Conservation (phyloP, 805 yeast genomes). For the Nakazawaea ishiwadae region DNA sequence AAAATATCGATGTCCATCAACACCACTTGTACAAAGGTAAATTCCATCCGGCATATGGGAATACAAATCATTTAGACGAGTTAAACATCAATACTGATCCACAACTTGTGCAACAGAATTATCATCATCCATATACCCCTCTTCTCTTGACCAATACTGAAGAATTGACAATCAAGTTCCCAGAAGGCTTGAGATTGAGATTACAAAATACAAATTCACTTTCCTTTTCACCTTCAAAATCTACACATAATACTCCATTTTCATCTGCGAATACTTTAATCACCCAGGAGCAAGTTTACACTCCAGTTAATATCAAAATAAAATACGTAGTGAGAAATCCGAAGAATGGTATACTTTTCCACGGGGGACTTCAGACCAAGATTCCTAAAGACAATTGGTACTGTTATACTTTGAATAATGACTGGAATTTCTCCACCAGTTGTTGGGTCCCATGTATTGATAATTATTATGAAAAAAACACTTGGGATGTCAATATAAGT, state of each 20-base stretch:
- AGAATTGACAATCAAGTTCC: constrained; percentile 59
- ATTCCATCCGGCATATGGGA: constrained; percentile 49
- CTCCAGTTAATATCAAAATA: constrained; percentile 70
- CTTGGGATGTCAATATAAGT: constrained; percentile 89
- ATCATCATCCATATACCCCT: constrained; percentile 17
- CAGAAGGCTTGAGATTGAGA: constrained; percentile 59
- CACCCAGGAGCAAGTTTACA: constrained; percentile 47
- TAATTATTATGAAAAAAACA: constrained; percentile 77
- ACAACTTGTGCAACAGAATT: constrained; percentile 14
- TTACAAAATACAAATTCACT: constrained; percentile 45
- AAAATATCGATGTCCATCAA: constrained; percentile 41
- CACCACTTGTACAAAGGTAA: constrained; percentile 55
- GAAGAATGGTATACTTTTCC: constrained; percentile 70
- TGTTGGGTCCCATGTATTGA: constrained; percentile 99
- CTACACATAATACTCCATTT: constrained; percentile 29
- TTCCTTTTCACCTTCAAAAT: constrained; percentile 29
- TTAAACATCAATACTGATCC: constrained; percentile 26
- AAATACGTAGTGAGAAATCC: constrained; percentile 64
- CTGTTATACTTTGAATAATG: constrained; percentile 79
- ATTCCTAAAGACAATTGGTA: constrained; percentile 58
- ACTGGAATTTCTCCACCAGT: constrained; percentile 75
- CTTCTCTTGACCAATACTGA: constrained; percentile 44
- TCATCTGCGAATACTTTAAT: constrained; percentile 22
- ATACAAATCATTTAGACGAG: constrained; percentile 27
- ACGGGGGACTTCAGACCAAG: constrained; percentile 51